Percentiles rank a stretch among this genome's conserved stretches.
Evolutionary conservation across 2,329 filamentous ascomycete genomes (phyloP).

Genomic region (Xylaria sp.): DNA sequence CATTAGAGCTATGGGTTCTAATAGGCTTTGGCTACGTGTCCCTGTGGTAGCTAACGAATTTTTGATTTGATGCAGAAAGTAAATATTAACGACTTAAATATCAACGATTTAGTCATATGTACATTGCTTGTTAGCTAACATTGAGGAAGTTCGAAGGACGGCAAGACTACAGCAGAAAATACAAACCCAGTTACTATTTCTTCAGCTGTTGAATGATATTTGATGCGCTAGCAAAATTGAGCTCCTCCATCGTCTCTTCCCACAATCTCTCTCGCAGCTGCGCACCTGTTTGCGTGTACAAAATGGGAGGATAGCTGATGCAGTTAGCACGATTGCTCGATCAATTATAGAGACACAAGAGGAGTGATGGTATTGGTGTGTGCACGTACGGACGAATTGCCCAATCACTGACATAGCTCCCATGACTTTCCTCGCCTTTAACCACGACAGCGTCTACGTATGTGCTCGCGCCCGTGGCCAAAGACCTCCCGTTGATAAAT

Average conservation of each 20-base stretch:
- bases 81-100: neutral
- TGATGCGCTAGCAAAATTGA: constrained; percentile 44
- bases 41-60: neutral
- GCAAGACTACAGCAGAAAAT: neutral
- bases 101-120: neutral
- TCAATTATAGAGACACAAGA: neutral
- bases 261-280: constrained; percentile 42
- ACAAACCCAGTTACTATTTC: constrained; percentile 11
- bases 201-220: constrained; percentile 41
- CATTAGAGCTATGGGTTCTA: neutral
- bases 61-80: neutral
- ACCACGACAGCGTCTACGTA: constrained; percentile 41
- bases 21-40: neutral
- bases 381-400: constrained; percentile 42
- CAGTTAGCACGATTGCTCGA: constrained; percentile 20
- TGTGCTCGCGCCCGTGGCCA: constrained; percentile 34
- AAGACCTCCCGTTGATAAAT: constrained; percentile 25
- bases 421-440: constrained; percentile 40
- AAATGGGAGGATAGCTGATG: constrained; percentile 40
- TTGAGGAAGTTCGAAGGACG: neutral
- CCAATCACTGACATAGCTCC: constrained; percentile 44
- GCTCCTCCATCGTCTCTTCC: constrained; percentile 48
- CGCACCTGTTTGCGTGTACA: constrained; percentile 43
- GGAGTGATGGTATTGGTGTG: neutral
- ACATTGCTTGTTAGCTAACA: neutral